Evolutionary conservation across 345 rosid species (phyloP), one percentile per base, ranked within the genome.

Genomic region (Eucalyptus decipiens): DNA sequence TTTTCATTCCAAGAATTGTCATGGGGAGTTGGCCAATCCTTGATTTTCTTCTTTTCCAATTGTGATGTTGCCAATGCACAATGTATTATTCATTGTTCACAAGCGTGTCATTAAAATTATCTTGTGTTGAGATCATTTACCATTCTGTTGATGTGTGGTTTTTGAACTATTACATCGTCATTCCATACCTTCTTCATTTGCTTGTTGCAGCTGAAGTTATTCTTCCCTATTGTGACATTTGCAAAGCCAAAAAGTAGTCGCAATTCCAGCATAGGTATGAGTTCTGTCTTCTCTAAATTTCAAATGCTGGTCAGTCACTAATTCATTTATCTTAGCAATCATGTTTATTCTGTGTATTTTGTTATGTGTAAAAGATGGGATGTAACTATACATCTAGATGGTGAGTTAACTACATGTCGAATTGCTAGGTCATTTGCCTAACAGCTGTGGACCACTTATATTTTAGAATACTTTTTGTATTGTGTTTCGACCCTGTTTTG

Each of bases 211-310:
- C 94, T 96, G 88, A 97, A 97, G 93, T 89, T 98, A 92, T 95
- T 95, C 91, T 98, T 97, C 92, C 99, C 99, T 47, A 92, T 92
- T 11, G 99, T 98, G 88, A 97, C 99, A 88, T 98, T 98, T 90
- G 98, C 99, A 17, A 97, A 98, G 94, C 99, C 99, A 42, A 97
- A 96, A 93, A 97, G 99, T 93, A 98, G 99, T 94, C 98, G 99
- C 58, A 98, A 98, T 94, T 98, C 99, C 51, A 98, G 99, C 92
- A 98, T 98, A 94, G 99, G 99, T 97, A 92, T 92, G 90, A 80
- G 51, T 76, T 45, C 56, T 60, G 23, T 67, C 49, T 56, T 67
- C 30, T 56, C 85, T 81, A 56, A 85, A 87, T 81, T 62, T 43
- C 21, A 28, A 32, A 32, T 67, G 80, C 42, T 67, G 40, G 42